Base-by-base conservation (phyloP, 2,329 filamentous ascomycete genomes). In the Arthrobotrys musiformis region DNA sequence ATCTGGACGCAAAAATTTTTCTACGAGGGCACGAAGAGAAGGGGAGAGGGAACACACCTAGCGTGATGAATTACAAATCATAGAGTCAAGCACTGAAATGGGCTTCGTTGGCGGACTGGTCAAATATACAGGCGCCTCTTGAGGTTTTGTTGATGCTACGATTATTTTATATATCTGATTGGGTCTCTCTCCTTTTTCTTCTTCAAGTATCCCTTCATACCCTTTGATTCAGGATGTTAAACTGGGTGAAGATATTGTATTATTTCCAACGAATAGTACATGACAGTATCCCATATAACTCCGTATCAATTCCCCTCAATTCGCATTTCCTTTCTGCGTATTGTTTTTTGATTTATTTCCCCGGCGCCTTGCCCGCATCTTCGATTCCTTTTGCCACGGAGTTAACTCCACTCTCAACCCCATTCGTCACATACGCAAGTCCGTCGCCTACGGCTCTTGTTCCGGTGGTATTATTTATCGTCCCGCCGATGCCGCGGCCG, bases 21-120 rank as follows among this genome's bases (percentile, higher is more conserved):
- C n/a, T 2, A 44, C 17, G 15, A 37, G 40, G 24, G 37, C 2
- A 69, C 13, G 28, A 19, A 26, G 60, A 64, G 17, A 33, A 17
- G 19, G 37, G 37, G 30, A 30, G 63, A 62, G 11, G 33, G 35
- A 33, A 54, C 44, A n/a, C 30, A 54, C 62, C 68, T 52, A 70
- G 91, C 81, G 88, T 97, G 94, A 97, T 97, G 93, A 97, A 89
- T 89, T 90, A 87, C 48, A 56, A 76, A 89, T 87, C 86, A 94
- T 94, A 97, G 94, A 97, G 93, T 97, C 93, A 97, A 97, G 93
- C 93, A 93, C 94, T 92, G 92, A 97, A 64, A 56, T 64, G 76
- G 70, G 50, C 50, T 28, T 52, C 62, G 35, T 54, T 40, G 64
- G 22, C 56, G 73, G 73, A 77, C 73, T 77, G 73, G 73, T 72